phyloP scores from a whole-genome alignment of 2,329 filamentous ascomycete species.

The Blastomyces parvus region DNA sequence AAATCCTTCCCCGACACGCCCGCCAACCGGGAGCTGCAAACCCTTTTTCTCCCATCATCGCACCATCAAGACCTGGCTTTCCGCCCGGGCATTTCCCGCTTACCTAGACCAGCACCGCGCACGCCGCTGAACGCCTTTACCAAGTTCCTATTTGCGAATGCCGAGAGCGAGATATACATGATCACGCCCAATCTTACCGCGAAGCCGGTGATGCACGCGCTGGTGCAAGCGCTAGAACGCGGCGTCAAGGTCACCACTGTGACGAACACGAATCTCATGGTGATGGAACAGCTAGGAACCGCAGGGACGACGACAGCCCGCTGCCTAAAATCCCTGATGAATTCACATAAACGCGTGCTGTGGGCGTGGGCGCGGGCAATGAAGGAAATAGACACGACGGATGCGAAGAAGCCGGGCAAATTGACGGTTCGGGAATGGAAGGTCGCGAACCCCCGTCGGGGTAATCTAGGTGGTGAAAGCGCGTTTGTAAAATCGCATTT shows the following conservation, averaged over 20 bases:
- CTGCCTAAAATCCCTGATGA: slow-evolving; percentile 44
- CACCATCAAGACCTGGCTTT: slow-evolving; percentile 62
- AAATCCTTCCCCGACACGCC: background rate
- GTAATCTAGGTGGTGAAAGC: background rate
- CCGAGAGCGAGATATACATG: slow-evolving; percentile 53
- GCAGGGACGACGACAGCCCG: slow-evolving; percentile 62
- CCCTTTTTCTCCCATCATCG: slow-evolving; percentile 60
- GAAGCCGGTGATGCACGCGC: slow-evolving; percentile 50
- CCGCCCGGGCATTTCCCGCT: slow-evolving; percentile 36
- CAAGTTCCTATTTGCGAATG: slow-evolving; percentile 50
- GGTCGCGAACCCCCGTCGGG: background rate
- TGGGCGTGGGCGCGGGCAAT: too few relatives aligned
- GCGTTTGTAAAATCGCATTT: slow-evolving; percentile 51
- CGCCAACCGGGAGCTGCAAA: background rate
- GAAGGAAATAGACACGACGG: background rate
- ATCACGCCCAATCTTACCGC: slow-evolving; percentile 73
- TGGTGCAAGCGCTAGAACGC: slow-evolving; percentile 52
- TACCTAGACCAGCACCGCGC: slow-evolving; percentile 42
- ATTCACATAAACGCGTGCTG: background rate
- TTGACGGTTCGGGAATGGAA: slow-evolving; percentile 1
- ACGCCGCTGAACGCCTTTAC: slow-evolving; percentile 61
- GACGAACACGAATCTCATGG: slow-evolving; percentile 62
- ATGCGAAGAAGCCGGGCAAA: background rate
- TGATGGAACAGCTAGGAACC: slow-evolving; percentile 71
- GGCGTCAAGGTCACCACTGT: slow-evolving; percentile 60